Evolutionary conservation across 345 rosid genomes (phyloP), one percentile per base, ranked within the genome.

Genomic region (Leavenworthia alabamica): DNA sequence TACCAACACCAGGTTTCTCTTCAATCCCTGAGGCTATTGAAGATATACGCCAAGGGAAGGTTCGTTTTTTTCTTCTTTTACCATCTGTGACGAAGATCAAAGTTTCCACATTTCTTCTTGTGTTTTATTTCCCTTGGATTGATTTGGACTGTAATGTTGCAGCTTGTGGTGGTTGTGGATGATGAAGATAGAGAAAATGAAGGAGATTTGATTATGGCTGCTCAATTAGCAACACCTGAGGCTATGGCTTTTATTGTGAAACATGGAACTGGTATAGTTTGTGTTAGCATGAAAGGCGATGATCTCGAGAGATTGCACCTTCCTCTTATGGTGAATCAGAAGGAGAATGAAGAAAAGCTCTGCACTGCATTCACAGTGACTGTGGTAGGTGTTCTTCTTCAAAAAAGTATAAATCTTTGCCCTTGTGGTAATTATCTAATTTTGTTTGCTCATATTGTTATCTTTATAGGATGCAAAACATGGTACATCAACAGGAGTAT

Each of bases 181-280:
- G 98, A 91, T 44, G 98, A 91, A 72, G 96, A 91, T 59, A 71
- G 96, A 77, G 98, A 91, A 73, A 89, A 88, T 54, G 98, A 91
- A 79, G 98, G 96, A 31, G 93, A 88, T 75, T 82, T 91, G 43
- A 79, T 91, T 64, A 81, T 88, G 96, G 92, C 96, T 64, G 98
- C 95, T 39, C 68, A 84, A 31, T 67, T 83, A 65, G 95, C 80
- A 12, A 91, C 95, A 44, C 93, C 95, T 23, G 96, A 91, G 62
- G 90, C 92, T 60, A 83, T 91, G 98, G 98, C 98, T 56, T 91
- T 91, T 48, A 82, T 91, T 47, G 98, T 91, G 69, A 91, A 86
- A 81, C 81, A 91, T 67, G 83, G 87, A 62, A 86, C 95, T 69
- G 96, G 98, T 24, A 91, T 88, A 26, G 88, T 88, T 60, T 91